phyloP scores from a whole-genome alignment of 2,329 filamentous ascomycete species.

The Pyrenochaeta sp. region DNA sequence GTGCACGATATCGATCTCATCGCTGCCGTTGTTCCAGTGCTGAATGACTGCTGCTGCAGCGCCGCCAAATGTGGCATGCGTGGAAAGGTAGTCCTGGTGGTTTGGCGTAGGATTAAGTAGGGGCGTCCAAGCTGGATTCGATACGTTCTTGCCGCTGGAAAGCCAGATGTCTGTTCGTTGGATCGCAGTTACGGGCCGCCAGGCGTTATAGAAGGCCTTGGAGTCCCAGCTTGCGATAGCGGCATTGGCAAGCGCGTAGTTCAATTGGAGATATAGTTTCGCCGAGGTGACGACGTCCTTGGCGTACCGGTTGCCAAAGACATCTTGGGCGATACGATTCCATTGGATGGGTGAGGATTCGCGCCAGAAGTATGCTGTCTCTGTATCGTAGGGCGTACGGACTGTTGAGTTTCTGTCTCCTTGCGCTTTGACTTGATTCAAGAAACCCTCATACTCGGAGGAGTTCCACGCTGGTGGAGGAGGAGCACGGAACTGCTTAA shows the following conservation, averaged over 20 bases:
- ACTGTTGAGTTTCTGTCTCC: constrained; percentile 36
- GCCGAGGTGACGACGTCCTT: constrained; percentile 32
- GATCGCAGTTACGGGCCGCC: constrained; percentile 36
- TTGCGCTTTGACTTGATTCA: constrained; percentile 32
- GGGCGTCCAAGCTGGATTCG: constrained; percentile 31
- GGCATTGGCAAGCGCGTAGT: constrained; percentile 41
- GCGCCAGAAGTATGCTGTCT: constrained; percentile 39
- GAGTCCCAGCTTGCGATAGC: constrained; percentile 37
- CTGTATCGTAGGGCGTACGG: constrained; percentile 30
- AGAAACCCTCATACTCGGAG: constrained; percentile 26
- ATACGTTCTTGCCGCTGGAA: constrained; percentile 27
- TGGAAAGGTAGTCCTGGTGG: constrained; percentile 39
- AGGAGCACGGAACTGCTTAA: constrained; percentile 30
- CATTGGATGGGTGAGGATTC: constrained; percentile 35
- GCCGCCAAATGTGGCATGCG: constrained; percentile 37
- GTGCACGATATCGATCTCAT: constrained; percentile 25
- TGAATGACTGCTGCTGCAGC: constrained; percentile 35
- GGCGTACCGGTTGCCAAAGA: constrained; percentile 27
- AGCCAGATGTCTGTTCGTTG: constrained; percentile 28
- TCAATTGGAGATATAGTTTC: constrained; percentile 39
- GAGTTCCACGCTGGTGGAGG: constrained; percentile 28
- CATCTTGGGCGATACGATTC: constrained; percentile 35
- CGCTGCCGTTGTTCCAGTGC: constrained; percentile 27
- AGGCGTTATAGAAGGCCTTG: constrained; percentile 34
- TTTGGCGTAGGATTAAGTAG: constrained; percentile 35